Evolutionary conservation across 306 rosid species (phyloP), one percentile per base, ranked within the genome.

Genomic region (Albizia julibrissin): DNA sequence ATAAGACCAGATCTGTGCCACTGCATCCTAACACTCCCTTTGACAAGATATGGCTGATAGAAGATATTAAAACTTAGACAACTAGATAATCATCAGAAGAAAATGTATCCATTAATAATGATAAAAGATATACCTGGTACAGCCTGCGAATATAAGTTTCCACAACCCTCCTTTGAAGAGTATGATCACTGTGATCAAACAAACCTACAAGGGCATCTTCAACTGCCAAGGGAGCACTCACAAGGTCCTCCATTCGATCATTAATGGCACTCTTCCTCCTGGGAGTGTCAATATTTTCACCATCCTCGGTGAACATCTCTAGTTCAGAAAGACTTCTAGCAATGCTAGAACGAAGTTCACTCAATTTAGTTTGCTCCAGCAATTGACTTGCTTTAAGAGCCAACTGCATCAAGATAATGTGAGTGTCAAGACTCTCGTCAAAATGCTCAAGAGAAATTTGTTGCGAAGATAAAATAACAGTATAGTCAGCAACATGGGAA

Each of bases 221-320:
- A 88, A 96, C 98, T 44, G 99, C 99, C 92, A 93, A 88, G 84
- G 99, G 94, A 84, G 94, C 94, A 83, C 97, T 94, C 33, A 96
- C 99, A 84, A 96, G 94, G 87, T 91, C 99, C 88, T 96, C 99
- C 97, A 96, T 96, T 85, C 99, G 88, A 75, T 96, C 99, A 78
- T 93, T 92, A 72, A 96, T 93, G 84, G 98, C 99, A 86, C 97
- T 94, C 88, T 96, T 96, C 88, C 99, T 93, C 90, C 88, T 96
- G 0, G 99, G 99, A 80, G 99, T 96, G 85, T 96, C 99, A 91
- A 96, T 93, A 86, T 22, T 96, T 88, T 96, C 99, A 74, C 99
- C 99, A 81, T 96, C 99, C 90, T 96, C 99, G 0, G 99, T 96
- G 86, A 96, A 96, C 99, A 96, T 96, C 85, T 96, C 99, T 62